A percentile compares a stretch with the other conserved stretches of the same genome.
These are phyloP conservation scores for Sarocladium strictum DNA, from an alignment of 2,329 filamentous ascomycete genomes.

Conservation along the genomic window DNA sequence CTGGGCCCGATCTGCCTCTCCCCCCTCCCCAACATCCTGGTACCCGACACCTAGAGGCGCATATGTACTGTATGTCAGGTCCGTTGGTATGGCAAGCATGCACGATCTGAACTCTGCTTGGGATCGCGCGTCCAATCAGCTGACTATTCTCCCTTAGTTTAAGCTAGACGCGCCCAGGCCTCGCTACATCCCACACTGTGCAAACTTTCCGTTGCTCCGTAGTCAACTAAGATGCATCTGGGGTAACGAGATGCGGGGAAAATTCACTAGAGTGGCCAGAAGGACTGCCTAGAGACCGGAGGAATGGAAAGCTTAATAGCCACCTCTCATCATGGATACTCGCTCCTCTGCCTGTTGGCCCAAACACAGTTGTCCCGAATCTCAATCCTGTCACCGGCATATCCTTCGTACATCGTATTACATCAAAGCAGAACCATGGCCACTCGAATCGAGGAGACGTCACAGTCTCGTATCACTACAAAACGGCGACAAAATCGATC, in stretches of 20 bases:
- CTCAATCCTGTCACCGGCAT: not conserved
- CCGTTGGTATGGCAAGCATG: no score
- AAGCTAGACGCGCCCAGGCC: no score
- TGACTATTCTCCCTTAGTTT: no score
- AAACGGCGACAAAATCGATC: conserved; percentile 13
- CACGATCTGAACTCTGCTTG: no score
- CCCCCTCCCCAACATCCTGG: no score
- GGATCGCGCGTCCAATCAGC: no score
- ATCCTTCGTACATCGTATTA: no score
- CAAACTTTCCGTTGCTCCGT: not conserved
- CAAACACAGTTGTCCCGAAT: not conserved
- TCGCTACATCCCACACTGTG: not conserved
- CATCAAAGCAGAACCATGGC: no score
- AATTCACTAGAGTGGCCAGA: not conserved
- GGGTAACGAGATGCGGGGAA: not conserved
- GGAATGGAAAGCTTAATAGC: not conserved
- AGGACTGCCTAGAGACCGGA: not conserved
- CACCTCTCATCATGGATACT: not conserved
- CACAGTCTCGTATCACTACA: not conserved
- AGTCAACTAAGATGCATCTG: not conserved
- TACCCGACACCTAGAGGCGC: no score
- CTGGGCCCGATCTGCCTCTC: no score
- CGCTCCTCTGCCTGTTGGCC: not conserved
- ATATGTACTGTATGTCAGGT: no score
- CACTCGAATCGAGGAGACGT: not conserved